A percentile compares a stretch with the other conserved stretches of the same genome.
These are phyloP conservation scores for Rutstroemia sp. DNA, from an alignment of 2,329 filamentous ascomycete species.

Conservation along the genomic window DNA sequence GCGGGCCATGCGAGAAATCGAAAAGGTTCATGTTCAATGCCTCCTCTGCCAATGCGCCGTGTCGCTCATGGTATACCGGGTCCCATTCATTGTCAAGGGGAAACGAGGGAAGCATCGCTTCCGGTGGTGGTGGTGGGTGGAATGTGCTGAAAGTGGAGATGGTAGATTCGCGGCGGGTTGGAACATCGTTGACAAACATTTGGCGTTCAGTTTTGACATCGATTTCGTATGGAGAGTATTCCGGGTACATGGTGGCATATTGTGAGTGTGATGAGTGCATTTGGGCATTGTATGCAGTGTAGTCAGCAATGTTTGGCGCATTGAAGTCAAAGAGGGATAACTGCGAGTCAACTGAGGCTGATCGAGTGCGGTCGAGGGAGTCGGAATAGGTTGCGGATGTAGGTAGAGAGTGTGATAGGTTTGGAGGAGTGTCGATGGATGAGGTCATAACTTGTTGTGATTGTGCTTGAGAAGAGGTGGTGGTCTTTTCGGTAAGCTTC, in stretches of 20 bases:
- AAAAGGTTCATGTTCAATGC: constrained; percentile 72
- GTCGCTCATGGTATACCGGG: constrained; percentile 59
- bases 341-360: constrained; percentile 73
- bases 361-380: constrained; percentile 63
- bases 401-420: constrained; percentile 72
- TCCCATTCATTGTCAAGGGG: constrained; percentile 65
- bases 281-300: constrained; percentile 55
- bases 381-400: constrained; percentile 77
- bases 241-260: constrained; percentile 38
- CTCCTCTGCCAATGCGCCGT: constrained; percentile 57
- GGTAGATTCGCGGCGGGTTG: constrained; percentile 76
- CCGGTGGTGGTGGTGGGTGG: constrained; percentile 66
- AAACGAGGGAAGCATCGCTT: constrained; percentile 57
- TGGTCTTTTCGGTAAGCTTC: constrained; percentile 82
- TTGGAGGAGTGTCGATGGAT: constrained; percentile 59
- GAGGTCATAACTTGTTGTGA: constrained; percentile 40
- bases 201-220: constrained; percentile 95
- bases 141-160: constrained; percentile 92
- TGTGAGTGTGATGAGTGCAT: constrained; percentile 47
- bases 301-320: constrained; percentile 47
- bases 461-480: constrained; percentile 42
- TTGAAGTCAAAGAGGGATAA: constrained; percentile 68
- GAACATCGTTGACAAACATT: constrained; percentile 87
- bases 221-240: constrained; percentile 79
- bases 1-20: constrained; percentile 65